Evolutionary conservation across 257 asterid species (phyloP), one percentile per base, ranked within the genome.

Genomic region (Nicotiana noctiflora): DNA sequence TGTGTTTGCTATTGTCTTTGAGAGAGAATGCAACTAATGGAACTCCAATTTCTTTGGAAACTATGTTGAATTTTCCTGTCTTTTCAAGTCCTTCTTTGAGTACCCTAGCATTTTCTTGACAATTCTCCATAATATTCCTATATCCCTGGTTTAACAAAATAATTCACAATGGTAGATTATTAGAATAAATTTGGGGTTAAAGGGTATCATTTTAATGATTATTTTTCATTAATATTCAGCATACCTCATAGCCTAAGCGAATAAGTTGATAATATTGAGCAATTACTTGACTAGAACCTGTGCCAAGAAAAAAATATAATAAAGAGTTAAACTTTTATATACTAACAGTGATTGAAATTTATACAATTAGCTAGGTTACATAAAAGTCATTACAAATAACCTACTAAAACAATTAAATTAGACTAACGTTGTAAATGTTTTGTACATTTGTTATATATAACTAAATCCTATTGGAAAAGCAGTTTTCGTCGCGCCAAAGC

Each of bases 231-330:
- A 55, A 21, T 8, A 3, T 68, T 60, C 53, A 40, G 44, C 82
- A 78, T 49, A 82, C 85, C 82, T 82, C 85, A 3, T 21, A 77
- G 19, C 85, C 85, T 65, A 82, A 78, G 18, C 85, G 85, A 67
- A 82, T 82, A n/a, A 82, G 80, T 61, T 82, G 85, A 62, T 82
- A 82, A 62, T 82, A 82, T 21, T 82, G 85, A 7, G 85, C 85
- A 25, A 82, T 82, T 29, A 78, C 80, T 78, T 78, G 85, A n/a
- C 85, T 82, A 29, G 85, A 78, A 82, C 82, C 85, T 82, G 81
- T 6, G 18, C 60, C 51, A 68, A 49, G 32, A 23, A 8, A 66
- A 64, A 37, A 56, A 37, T 6, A 7, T 6, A n/a, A n/a, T 6
- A 13, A 67, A 0, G 23, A 67, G 10, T 1, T 34, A 17, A 37